Evolutionary conservation across 345 rosid species (phyloP), one percentile per base, ranked within the genome.

Genomic region (Eucalyptus regnans): DNA sequence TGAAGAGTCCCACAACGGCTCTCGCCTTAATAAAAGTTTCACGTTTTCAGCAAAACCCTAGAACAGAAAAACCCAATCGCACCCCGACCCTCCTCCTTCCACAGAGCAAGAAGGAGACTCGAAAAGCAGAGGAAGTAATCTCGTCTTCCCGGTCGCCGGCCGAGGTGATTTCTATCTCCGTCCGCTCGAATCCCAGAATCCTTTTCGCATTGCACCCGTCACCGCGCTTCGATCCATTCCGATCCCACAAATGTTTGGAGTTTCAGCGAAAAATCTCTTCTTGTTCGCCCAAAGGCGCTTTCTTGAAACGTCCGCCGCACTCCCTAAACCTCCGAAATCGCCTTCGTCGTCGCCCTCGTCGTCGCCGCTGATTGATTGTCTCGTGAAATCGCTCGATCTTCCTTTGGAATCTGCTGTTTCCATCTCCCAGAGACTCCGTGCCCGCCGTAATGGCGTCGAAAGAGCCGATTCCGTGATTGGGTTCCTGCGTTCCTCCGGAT

Each of bases 361-460:
- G 41, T 41, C 90, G 25, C 87, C 50, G 37, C 64, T 62, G 27
- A 87, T 68, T 46, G 85, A 89, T 11, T 89, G 43, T 88, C 91
- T 90, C 15, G 60, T 90, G 49, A 88, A 86, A 11, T 90, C 91
- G 80, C 90, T 90, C 50, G 91, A 91, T 58, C 89, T 91, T 76
- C 86, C 93, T n/a, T 49, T 88, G 31, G 41, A 88, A 52, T 87
- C 90, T 12, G 92, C 93, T 31, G 41, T 89, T 85, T 76, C 88
- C 7, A 46, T 80, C 60, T 89, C 93, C 20, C 44, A 11, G 12
- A 52, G 80, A 43, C 50, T 88, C 88, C 6, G 64, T 11, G 87
- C 54, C 60, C 87, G 62, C 37, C 90, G 85, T 15, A 44, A 88
- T 31, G 86, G 41, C 68, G 86, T 54, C 7, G 68, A 76, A 4